Conservation (phyloP, 169 alveolate species). For the Cryptosporidium meleagridis region DNA sequence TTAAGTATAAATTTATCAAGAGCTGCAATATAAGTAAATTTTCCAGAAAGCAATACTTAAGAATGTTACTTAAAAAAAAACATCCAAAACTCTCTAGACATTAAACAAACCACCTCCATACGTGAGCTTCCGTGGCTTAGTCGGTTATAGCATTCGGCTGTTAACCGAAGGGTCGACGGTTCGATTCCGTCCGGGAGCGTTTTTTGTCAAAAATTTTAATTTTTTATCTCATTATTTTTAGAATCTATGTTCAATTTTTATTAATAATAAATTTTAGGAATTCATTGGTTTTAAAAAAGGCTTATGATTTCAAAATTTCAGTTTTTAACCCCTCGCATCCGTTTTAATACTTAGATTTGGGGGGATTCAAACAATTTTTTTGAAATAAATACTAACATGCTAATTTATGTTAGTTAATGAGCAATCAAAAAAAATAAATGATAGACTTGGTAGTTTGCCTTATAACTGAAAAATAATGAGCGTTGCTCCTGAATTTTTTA, state of each 20-base stretch:
- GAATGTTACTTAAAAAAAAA: not conserved
- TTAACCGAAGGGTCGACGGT: conserved; percentile 78
- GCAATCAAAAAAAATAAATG: not conserved
- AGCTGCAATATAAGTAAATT: not conserved
- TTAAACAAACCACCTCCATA: too few species aligned
- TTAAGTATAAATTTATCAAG: not conserved
- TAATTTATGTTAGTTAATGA: not conserved
- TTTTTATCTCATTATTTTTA: too few species aligned
- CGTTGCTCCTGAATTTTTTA: not conserved
- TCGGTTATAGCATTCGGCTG: conserved; percentile 77
- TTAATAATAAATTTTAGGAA: not conserved
- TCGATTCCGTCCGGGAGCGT: conserved; percentile 78
- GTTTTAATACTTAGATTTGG: conserved; percentile 23
- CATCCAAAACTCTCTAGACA: not conserved
- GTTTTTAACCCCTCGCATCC: not conserved
- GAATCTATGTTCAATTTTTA: not conserved
- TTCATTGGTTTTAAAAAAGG: too few species aligned
- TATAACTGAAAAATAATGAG: not conserved
- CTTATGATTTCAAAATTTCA: too few species aligned
- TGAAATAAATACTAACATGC: not conserved
- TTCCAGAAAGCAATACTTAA: not conserved
- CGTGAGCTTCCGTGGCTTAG: conserved; percentile 77
- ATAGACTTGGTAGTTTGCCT: not conserved
- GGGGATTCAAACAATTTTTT: not conserved
- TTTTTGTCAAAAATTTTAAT: not conserved